These are phyloP conservation scores for Komagataella ulmi DNA, from an alignment of 805 yeast species.

Conservation along the genomic window DNA sequence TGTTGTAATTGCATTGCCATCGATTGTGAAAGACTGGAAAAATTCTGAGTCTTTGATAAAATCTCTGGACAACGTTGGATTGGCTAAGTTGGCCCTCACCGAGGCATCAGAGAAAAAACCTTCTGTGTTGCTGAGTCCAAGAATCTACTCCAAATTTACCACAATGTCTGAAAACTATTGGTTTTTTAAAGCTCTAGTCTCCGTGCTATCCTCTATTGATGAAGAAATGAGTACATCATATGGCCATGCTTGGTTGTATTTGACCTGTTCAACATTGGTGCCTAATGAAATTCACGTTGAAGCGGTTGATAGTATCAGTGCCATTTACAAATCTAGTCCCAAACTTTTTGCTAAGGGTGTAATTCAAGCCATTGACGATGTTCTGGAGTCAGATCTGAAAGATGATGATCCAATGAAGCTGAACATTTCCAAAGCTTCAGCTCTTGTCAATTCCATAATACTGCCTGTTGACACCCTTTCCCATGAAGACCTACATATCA, in stretches of 20 bases:
- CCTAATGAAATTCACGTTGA: background rate
- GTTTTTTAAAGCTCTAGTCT: slow-evolving; percentile 33
- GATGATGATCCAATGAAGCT: background rate
- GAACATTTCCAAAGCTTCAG: background rate
- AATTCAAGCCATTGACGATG: background rate
- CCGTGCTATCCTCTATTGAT: background rate
- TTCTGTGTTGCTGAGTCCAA: slow-evolving; percentile 32
- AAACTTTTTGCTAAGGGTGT: background rate
- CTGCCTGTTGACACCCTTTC: background rate
- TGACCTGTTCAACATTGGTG: slow-evolving; percentile 27
- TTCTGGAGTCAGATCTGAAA: background rate
- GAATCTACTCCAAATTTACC: slow-evolving; percentile 35
- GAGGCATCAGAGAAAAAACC: slow-evolving; percentile 25
- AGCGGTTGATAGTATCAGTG: background rate
- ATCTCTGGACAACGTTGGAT: slow-evolving; percentile 12
- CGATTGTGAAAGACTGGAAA: slow-evolving; percentile 8
- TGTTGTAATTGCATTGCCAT: slow-evolving; percentile 22
- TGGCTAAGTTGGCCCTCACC: slow-evolving; percentile 20
- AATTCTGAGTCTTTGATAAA: slow-evolving; percentile 3
- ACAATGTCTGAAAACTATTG: slow-evolving; percentile 33
- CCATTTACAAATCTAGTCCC: background rate
- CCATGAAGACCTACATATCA: background rate
- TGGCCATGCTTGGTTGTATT: slow-evolving; percentile 38
- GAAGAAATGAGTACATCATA: slow-evolving; percentile 5
- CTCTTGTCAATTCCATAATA: background rate